These are phyloP conservation scores for Malus sylvestris DNA, from an alignment of 306 rosid species.

Conservation along the genomic window DNA sequence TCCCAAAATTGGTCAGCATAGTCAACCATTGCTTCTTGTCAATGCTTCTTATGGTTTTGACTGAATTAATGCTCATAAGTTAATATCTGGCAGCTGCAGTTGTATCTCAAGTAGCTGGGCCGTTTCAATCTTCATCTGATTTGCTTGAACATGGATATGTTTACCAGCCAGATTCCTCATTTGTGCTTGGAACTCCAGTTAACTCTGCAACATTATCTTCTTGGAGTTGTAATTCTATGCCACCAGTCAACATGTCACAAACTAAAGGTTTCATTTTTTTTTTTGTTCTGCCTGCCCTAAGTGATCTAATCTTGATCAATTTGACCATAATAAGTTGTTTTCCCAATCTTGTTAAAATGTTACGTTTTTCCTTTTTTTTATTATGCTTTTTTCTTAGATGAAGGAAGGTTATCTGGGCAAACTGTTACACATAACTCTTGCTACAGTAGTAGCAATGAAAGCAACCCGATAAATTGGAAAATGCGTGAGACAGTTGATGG, in stretches of 20 bases:
- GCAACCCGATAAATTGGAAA: slow-evolving; percentile 37
- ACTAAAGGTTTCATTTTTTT: slow-evolving; percentile 48
- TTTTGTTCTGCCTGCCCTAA: background rate
- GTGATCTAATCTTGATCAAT: background rate
- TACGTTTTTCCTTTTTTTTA: background rate
- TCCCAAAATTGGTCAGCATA: slow-evolving; percentile 56
- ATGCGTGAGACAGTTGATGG: slow-evolving; percentile 34
- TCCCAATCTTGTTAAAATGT: background rate
- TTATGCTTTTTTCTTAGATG: slow-evolving; percentile 37
- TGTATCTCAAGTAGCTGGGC: slow-evolving; percentile 33
- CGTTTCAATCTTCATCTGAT: slow-evolving; percentile 53
- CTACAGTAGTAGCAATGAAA: slow-evolving; percentile 64
- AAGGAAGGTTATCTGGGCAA: slow-evolving; percentile 34
- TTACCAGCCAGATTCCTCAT: slow-evolving; percentile 54
- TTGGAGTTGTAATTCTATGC: slow-evolving; percentile 51
- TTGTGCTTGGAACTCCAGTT: slow-evolving; percentile 52
- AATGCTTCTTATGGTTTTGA: background rate
- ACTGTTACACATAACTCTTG: slow-evolving; percentile 39
- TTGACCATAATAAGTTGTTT: background rate
- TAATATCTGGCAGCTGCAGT: slow-evolving; percentile 38
- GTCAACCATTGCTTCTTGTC: slow-evolving; percentile 1
- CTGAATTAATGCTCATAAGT: slow-evolving; percentile 8
- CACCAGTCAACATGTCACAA: slow-evolving; percentile 36
- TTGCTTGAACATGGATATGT: slow-evolving; percentile 43
- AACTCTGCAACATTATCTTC: slow-evolving; percentile 44